Evolutionary conservation across 2,329 filamentous ascomycete genomes (phyloP).

Genomic region (Nigrograna mackinnonii): DNA sequence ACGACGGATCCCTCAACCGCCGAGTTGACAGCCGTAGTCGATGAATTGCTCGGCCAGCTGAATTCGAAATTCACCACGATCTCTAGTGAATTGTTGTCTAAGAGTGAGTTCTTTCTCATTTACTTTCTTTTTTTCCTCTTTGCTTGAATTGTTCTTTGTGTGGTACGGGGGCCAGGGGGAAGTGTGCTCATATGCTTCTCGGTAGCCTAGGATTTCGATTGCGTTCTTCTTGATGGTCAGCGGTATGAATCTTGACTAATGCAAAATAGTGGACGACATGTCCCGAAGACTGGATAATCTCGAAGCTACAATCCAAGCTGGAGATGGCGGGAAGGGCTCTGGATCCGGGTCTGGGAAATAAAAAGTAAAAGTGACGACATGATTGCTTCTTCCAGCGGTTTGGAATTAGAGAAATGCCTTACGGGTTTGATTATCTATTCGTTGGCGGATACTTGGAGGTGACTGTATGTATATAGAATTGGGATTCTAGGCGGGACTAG

Average conservation of each 20-base stretch:
- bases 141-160: too few species aligned
- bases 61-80: slow-evolving; percentile 84
- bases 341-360: too few species aligned
- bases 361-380: too few species aligned
- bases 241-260: not conserved
- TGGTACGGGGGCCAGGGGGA: not conserved
- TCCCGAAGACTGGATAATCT: slow-evolving; percentile 81
- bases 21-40: slow-evolving; percentile 78
- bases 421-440: too few species aligned
- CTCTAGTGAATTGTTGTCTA: slow-evolving; percentile 84
- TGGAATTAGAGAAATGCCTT: too few species aligned
- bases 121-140: not conserved
- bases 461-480: too few species aligned
- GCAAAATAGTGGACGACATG: slow-evolving; percentile 87
- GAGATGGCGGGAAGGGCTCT: slow-evolving; percentile 42
- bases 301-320: slow-evolving; percentile 70
- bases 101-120: slow-evolving; percentile 63
- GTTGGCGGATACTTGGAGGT: too few species aligned
- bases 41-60: slow-evolving; percentile 82
- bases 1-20: slow-evolving; percentile 43
- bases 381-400: too few species aligned
- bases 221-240: too few species aligned
- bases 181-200: too few species aligned
- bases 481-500: too few species aligned
- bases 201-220: too few species aligned